Evolutionary conservation across 2,329 filamentous ascomycete genomes (phyloP).

Genomic region (Microdochium paspali): DNA sequence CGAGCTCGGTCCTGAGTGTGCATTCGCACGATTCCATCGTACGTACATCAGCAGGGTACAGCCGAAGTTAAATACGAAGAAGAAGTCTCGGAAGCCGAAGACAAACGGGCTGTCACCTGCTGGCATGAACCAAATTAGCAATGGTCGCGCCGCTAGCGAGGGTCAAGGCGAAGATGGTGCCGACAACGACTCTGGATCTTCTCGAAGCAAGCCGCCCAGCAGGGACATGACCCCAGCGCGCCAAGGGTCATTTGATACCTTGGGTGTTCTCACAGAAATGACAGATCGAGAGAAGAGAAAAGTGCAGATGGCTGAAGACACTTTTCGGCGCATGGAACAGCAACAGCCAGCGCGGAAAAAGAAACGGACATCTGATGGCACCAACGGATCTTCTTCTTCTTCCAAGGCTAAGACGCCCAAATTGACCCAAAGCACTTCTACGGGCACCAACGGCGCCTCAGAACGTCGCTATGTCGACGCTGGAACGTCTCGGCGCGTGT

Average conservation of each 20-base stretch:
- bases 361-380: conserved; percentile 51
- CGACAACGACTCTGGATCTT: conserved; percentile 47
- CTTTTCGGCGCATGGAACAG: conserved; percentile 53
- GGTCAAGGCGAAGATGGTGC: conserved; percentile 43
- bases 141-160: conserved; percentile 56
- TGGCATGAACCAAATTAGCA: conserved; percentile 51
- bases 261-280: conserved; percentile 52
- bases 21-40: conserved; percentile 53
- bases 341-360: conserved; percentile 50
- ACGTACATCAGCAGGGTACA: conserved; percentile 42
- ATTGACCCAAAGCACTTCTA: conserved; percentile 8
- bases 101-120: conserved; percentile 48
- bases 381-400: conserved; percentile 15
- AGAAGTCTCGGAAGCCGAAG: conserved; percentile 46
- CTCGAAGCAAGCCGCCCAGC: conserved; percentile 56
- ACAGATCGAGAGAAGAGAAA: conserved; percentile 61
- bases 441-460: conserved; percentile 19
- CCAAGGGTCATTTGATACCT: conserved; percentile 50
- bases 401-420: conserved; percentile 27
- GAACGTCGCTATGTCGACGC: conserved; percentile 40
- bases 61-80: conserved; percentile 28
- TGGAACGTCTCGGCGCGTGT: conserved; percentile 43
- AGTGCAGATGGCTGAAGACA: conserved; percentile 55
- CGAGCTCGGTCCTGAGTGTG: conserved; percentile 51
- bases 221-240: conserved; percentile 54